These are phyloP conservation scores for Scedosporium apiospermum DNA, from an alignment of 2,329 filamentous ascomycete species.

Conservation along the genomic window DNA sequence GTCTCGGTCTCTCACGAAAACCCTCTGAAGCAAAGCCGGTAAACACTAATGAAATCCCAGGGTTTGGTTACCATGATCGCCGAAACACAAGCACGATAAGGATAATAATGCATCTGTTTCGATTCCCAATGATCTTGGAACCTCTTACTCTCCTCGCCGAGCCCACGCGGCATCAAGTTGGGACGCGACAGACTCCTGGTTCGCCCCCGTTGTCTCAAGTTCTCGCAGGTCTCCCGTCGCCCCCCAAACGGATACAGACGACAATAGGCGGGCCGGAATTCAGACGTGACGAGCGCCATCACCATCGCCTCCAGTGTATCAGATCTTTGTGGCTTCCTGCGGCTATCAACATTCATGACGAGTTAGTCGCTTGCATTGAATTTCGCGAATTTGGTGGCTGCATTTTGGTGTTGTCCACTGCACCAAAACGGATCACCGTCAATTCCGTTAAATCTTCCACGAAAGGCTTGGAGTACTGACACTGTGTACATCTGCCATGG, in stretches of 20 bases:
- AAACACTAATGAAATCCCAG: background rate
- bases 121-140: background rate
- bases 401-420: background rate
- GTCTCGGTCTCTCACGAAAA: background rate
- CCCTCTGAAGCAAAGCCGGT: background rate
- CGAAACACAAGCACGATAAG: background rate
- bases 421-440: background rate
- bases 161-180: background rate
- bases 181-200: background rate
- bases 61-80: background rate
- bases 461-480: too few species aligned
- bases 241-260: background rate
- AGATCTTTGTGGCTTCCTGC: too few species aligned
- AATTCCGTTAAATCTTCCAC: too few species aligned
- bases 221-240: background rate
- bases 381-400: too few species aligned
- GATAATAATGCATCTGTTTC: background rate
- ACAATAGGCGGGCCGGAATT: background rate
- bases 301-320: too few species aligned
- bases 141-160: background rate
- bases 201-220: background rate
- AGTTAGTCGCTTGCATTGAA: too few species aligned
- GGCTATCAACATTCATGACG: too few species aligned
- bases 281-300: too few species aligned
- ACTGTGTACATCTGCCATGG: too few species aligned